phyloP scores from a whole-genome alignment of 495 filamentous ascomycete genomes.

The Baudoinia panamericana region DNA sequence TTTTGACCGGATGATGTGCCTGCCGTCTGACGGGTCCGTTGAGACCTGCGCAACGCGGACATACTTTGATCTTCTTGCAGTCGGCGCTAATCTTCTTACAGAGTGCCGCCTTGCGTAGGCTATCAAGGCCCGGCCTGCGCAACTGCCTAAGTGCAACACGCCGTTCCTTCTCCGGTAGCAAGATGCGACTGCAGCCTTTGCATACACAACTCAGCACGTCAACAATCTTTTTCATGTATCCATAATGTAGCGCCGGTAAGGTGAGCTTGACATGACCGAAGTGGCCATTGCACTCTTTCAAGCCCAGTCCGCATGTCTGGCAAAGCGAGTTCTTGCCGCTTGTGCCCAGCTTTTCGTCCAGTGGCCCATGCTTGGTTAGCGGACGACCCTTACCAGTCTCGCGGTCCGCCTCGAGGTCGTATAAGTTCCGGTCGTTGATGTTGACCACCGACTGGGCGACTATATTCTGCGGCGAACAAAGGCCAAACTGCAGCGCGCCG shows the following conservation, averaged over 20 bases:
- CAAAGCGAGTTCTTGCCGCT: constrained; percentile 63
- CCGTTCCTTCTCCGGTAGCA: constrained; percentile 64
- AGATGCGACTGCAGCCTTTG: constrained; percentile 67
- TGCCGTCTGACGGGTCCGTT: constrained; percentile 86
- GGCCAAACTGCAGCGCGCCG: constrained; percentile 84
- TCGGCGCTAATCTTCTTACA: constrained; percentile 78
- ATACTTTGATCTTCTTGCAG: constrained; percentile 70
- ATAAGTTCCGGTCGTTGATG: constrained; percentile 79
- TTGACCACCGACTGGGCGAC: constrained; percentile 86
- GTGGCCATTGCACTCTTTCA: constrained; percentile 81
- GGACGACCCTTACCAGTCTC: constrained; percentile 29
- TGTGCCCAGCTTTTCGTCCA: constrained; percentile 81
- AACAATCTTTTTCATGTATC: constrained; percentile 84
- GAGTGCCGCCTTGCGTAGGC: constrained; percentile 61
- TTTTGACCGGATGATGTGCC: constrained; percentile 62
- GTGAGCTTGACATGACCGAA: constrained; percentile 86
- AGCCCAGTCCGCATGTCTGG: constrained; percentile 62
- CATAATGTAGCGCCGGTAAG: constrained; percentile 85
- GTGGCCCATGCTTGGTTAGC: constrained; percentile 64
- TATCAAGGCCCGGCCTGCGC: constrained; percentile 72
- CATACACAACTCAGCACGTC: constrained; percentile 84
- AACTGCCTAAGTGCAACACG: constrained; percentile 62
- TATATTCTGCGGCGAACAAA: constrained; percentile 85
- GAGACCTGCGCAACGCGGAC: constrained; percentile 58
- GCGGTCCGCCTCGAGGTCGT: constrained; percentile 60